Conservation (phyloP, 129 eudicot genomes). For the Chrysanthemum makinoi region DNA sequence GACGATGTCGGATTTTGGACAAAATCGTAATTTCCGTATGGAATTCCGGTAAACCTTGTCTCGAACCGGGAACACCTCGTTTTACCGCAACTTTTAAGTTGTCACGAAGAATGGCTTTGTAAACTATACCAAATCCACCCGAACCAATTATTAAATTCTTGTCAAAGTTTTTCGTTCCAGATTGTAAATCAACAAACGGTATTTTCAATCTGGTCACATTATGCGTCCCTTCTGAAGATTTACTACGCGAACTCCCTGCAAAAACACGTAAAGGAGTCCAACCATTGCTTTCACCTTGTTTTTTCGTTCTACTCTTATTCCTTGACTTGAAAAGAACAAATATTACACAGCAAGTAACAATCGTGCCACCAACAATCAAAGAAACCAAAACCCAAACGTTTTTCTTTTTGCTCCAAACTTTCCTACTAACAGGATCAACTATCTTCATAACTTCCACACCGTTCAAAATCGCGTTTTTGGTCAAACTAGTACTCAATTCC, state of each 20-base stretch:
- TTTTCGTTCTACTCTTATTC: constrained; percentile 46
- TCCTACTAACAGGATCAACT: constrained; percentile 29
- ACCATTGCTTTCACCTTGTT: constrained; percentile 53
- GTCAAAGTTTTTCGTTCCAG: constrained; percentile 71
- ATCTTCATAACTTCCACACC: constrained; percentile 91
- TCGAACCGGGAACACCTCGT: constrained; percentile 78
- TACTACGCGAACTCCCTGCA: constrained; percentile 60
- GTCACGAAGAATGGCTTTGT: constrained; percentile 64
- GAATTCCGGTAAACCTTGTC: constrained; percentile 92
- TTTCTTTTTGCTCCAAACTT: constrained; percentile 30
- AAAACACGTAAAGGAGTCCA: constrained; percentile 68
- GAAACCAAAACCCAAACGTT: constrained; percentile 47
- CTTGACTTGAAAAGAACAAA: constrained; percentile 33
- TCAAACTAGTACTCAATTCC: constrained; percentile 53
- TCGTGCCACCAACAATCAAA: constrained; percentile 44
- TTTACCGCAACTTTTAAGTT: constrained; percentile 71
- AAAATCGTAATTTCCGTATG: constrained; percentile 71
- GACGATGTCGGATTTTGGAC: constrained; percentile 81
- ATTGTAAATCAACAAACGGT: constrained; percentile 67
- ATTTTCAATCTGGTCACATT: constrained; percentile 53
- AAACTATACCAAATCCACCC: constrained; percentile 90
- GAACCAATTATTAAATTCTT: constrained; percentile 64
- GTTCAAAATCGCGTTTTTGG: constrained; percentile 74
- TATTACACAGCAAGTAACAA: constrained; percentile 31
- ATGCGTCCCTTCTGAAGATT: constrained; percentile 52